Percentiles rank a stretch among this genome's conserved stretches.
These are phyloP conservation scores for Aureoboletus auriporus DNA, from an alignment of 768 basidiomycete species.

Conservation along the genomic window DNA sequence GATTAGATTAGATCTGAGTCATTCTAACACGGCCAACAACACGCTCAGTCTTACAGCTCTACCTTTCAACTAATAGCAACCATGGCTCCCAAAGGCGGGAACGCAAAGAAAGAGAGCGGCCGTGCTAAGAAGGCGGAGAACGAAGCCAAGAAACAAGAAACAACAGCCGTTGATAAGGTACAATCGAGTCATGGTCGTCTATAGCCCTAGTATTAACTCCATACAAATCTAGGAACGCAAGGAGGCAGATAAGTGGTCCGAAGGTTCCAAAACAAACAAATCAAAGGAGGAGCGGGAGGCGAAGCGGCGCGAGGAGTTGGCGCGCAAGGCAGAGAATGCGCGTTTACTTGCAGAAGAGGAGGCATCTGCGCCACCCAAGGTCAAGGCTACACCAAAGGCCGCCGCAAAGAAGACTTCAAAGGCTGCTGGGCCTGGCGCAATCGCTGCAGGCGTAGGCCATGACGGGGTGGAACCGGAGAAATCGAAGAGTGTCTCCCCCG, in stretches of 20 bases:
- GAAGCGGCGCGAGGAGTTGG: slow-evolving; percentile 75
- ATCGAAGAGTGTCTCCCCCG: slow-evolving; percentile 23
- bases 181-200: slow-evolving; percentile 6
- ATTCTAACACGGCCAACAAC: slow-evolving; percentile 5
- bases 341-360: slow-evolving; percentile 89
- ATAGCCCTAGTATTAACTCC: not conserved
- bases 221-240: slow-evolving; percentile 54
- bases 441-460: slow-evolving; percentile 66
- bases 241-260: slow-evolving; percentile 66
- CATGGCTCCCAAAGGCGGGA: slow-evolving; percentile 87
- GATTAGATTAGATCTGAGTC: slow-evolving; percentile 24
- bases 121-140: slow-evolving; percentile 91
- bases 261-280: slow-evolving; percentile 65
- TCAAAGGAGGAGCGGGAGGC: slow-evolving; percentile 71
- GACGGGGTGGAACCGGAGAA: slow-evolving; percentile 21
- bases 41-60: slow-evolving; percentile 4
- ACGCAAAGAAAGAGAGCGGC: slow-evolving; percentile 90
- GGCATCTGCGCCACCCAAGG: slow-evolving; percentile 51
- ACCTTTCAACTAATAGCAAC: not conserved
- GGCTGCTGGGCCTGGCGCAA: slow-evolving; percentile 71
- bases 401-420: slow-evolving; percentile 51
- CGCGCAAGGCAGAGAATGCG: slow-evolving; percentile 84
- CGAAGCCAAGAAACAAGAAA: slow-evolving; percentile 73
- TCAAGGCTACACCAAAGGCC: slow-evolving; percentile 62
- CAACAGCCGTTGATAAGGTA: slow-evolving; percentile 59